Percentiles rank a stretch among this genome's conserved stretches.
These are phyloP conservation scores for Collariella sp. DNA, from an alignment of 495 filamentous ascomycete species.

Conservation along the genomic window DNA sequence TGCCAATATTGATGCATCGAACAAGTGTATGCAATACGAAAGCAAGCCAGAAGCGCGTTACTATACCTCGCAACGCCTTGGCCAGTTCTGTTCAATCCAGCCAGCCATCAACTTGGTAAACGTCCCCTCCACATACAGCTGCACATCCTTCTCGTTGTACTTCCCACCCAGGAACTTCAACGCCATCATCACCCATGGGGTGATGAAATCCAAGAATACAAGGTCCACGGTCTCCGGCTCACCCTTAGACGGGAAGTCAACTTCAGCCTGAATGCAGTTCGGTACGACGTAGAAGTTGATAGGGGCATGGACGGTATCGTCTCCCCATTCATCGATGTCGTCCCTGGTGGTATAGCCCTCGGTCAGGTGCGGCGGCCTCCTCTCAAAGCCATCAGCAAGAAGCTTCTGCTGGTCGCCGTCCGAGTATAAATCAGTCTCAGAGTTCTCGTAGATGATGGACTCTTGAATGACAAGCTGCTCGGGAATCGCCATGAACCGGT, in stretches of 20 bases:
- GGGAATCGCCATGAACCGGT: slow-evolving; percentile 32
- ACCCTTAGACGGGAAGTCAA: slow-evolving; percentile 42
- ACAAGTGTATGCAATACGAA: neutral
- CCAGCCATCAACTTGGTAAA: slow-evolving; percentile 65
- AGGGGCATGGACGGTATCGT: slow-evolving; percentile 75
- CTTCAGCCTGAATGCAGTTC: slow-evolving; percentile 66
- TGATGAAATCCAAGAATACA: slow-evolving; percentile 85
- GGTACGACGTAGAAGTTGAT: slow-evolving; percentile 71
- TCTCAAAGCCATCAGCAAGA: slow-evolving; percentile 6
- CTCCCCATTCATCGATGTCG: slow-evolving; percentile 75
- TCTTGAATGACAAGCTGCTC: slow-evolving; percentile 29
- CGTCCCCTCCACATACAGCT: slow-evolving; percentile 56
- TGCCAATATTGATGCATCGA: neutral
- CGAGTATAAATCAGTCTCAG: neutral
- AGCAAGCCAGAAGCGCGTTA: neutral
- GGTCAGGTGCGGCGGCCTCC: slow-evolving; percentile 40
- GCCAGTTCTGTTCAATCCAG: slow-evolving; percentile 80
- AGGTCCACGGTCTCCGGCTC: slow-evolving; percentile 70
- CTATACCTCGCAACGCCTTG: slow-evolving; percentile 33
- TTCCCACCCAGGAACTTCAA: slow-evolving; percentile 57
- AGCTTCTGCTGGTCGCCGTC: slow-evolving; percentile 22
- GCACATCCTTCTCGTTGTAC: slow-evolving; percentile 51
- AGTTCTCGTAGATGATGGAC: slow-evolving; percentile 18
- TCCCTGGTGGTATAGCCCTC: slow-evolving; percentile 87
- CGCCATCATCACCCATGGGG: slow-evolving; percentile 66